Base-by-base conservation (phyloP, 768 basidiomycete species). In the Coprinellus aureogranulatus region DNA sequence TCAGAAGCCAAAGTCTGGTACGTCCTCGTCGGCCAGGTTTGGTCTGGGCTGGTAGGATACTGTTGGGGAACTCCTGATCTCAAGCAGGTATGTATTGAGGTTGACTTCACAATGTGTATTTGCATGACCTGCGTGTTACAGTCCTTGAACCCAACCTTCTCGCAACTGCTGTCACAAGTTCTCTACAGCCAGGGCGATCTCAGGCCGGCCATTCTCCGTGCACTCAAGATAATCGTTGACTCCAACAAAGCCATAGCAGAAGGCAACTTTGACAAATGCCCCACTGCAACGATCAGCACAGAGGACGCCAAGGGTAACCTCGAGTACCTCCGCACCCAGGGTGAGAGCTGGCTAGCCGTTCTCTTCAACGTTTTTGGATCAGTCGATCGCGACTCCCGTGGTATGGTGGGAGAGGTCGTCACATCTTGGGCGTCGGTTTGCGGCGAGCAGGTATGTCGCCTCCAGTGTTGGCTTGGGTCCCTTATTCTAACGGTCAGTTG, bases 351-450 rank as follows among this genome's bases (percentile, higher is more conserved):
- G 89, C 83, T 98, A 31, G 88, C 93, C 0, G 94, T 98, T 4
- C 78, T 97, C 45, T 94, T 98, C 78, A 99, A 99, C 68, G 88
- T 99, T n/a, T 98, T 96, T 72, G 83, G 89, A 57, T 92, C 83
- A 59, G 85, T 90, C 30, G 83, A 81, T n/a, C 80, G 85, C 50
- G 94, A 97, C 60, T 78, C 73, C 30, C 78, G 90, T 52, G 85
- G 86, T 8, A 78, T 86, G 74, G 86, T 98, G 16, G 92, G 94
- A 20, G 93, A 94, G 54, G 92, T 92, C 44, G 90, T 98, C 65
- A 83, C 79, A 14, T 79, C 81, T n/a, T 99, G 95, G 92, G 80
- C 89, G 34, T 81, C 81, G 5, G 88, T 98, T 59, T 88, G 94
- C 31, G 84, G 82, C 22, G 81, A 87, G 56, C 69, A 83, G 76